Percentiles rank a stretch among this genome's conserved stretches.
These are phyloP conservation scores for Aspergillus leporis DNA, from an alignment of 495 filamentous ascomycete genomes.

Conservation along the genomic window DNA sequence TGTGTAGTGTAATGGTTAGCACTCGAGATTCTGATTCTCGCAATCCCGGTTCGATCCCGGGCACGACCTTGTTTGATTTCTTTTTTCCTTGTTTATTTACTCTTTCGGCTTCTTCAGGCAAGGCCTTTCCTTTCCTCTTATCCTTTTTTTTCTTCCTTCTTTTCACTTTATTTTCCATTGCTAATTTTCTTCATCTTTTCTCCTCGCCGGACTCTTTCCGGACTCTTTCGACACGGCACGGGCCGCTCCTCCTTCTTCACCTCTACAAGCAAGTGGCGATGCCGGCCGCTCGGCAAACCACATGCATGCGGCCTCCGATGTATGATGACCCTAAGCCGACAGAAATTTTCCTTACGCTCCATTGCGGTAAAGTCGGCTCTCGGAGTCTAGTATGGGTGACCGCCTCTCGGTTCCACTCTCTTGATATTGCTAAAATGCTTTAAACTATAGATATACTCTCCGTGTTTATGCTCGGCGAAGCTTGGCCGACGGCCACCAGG, in stretches of 20 bases:
- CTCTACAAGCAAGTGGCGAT: neutral
- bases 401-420: neutral
- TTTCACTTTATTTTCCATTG: neutral
- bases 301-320: neutral
- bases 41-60: slow-evolving; percentile 44
- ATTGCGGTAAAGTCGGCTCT: neutral
- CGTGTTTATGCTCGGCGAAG: neutral
- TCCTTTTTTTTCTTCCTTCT: neutral
- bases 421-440: neutral
- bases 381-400: neutral
- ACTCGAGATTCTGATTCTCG: slow-evolving; percentile 41
- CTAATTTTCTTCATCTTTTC: neutral
- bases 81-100: neutral
- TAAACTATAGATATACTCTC: neutral
- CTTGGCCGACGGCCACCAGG: neutral
- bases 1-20: slow-evolving; percentile 35
- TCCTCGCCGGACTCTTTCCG: neutral
- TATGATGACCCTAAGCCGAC: neutral
- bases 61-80: slow-evolving; percentile 31
- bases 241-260: neutral
- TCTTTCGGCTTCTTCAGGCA: neutral
- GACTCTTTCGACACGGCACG: neutral
- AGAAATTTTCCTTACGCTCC: neutral
- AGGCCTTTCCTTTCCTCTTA: neutral
- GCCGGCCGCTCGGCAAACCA: neutral